A percentile compares a stretch with the other conserved stretches of the same genome.
phyloP scores from a whole-genome alignment of 2,329 filamentous ascomycete genomes.

The Tothia fuscella region DNA sequence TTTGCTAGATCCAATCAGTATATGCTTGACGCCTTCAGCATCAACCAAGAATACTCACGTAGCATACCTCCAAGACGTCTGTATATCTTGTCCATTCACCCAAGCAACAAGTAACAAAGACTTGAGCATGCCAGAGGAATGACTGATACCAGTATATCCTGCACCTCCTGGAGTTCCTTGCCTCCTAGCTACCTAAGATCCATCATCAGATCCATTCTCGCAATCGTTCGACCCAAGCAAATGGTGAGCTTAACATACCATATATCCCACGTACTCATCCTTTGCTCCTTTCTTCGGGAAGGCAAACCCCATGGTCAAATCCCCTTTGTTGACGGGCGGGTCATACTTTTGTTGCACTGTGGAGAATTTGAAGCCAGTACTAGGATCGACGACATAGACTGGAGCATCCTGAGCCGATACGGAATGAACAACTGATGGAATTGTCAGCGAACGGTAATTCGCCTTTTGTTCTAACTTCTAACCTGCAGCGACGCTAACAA shows the following conservation, averaged over 20 bases:
- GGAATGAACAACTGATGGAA: no score
- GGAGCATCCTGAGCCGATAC: no score
- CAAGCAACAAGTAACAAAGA: conserved; percentile 48
- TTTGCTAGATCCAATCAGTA: no score
- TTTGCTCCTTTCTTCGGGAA: not conserved
- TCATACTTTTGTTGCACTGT: no score
- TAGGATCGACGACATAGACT: not conserved
- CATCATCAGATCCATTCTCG: no score
- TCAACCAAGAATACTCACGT: conserved; percentile 20
- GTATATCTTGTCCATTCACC: conserved; percentile 40
- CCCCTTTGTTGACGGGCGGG: not conserved
- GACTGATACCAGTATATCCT: conserved; percentile 48
- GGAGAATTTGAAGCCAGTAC: conserved; percentile 5
- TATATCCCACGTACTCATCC: conserved; percentile 2
- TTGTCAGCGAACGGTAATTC: no score
- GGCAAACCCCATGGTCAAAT: conserved; percentile 1
- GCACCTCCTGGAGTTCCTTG: conserved; percentile 26
- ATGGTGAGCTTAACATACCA: no score
- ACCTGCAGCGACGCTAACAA: no score
- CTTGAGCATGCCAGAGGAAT: conserved; percentile 46
- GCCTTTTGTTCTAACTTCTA: no score
- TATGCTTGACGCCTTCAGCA: no score
- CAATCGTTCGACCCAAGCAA: no score
- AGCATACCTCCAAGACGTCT: conserved; percentile 47
- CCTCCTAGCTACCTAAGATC: no score